Evolutionary conservation across 1,284 basidiomycete genomes (phyloP).

Genomic region (Papiliotrema laurentii): DNA sequence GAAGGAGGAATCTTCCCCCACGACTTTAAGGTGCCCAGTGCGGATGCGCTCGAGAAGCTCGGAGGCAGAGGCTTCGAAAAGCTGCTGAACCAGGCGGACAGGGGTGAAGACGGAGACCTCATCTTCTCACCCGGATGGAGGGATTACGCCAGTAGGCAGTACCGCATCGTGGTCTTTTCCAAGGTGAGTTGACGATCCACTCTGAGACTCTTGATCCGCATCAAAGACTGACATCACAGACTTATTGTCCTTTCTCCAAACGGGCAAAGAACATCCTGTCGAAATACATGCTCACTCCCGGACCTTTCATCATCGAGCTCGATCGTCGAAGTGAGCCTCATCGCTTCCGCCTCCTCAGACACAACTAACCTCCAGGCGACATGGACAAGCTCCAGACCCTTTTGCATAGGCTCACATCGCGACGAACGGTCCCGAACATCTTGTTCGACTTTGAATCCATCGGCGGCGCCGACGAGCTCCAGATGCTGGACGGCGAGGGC

Average conservation of each 20-base stretch:
- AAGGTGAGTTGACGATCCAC: conserved; percentile 30
- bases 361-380: conserved; percentile 38
- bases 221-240: conserved; percentile 12
- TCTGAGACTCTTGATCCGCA: no score
- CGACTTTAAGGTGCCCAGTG: conserved; percentile 24
- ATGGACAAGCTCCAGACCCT: conserved; percentile 35
- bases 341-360: conserved; percentile 1
- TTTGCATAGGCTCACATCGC: conserved; percentile 38
- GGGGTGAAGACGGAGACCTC: conserved; percentile 16
- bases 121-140: conserved; percentile 37
- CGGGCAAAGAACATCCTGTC: conserved; percentile 43
- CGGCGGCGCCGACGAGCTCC: conserved; percentile 47
- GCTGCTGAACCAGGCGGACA: conserved; percentile 22
- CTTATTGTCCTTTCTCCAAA: conserved; percentile 46
- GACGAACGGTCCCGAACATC: conserved; percentile 49
- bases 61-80: conserved; percentile 29
- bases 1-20: conserved; percentile 35
- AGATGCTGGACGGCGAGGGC: conserved; percentile 43
- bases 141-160: conserved; percentile 27
- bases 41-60: conserved; percentile 19
- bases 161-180: conserved; percentile 42
- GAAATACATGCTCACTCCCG: conserved; percentile 31
- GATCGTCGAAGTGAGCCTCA: conserved; percentile 42
- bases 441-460: conserved; percentile 42
- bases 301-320: conserved; percentile 46